phyloP scores from a whole-genome alignment of 257 asterid species.

The Ballota nigra region DNA sequence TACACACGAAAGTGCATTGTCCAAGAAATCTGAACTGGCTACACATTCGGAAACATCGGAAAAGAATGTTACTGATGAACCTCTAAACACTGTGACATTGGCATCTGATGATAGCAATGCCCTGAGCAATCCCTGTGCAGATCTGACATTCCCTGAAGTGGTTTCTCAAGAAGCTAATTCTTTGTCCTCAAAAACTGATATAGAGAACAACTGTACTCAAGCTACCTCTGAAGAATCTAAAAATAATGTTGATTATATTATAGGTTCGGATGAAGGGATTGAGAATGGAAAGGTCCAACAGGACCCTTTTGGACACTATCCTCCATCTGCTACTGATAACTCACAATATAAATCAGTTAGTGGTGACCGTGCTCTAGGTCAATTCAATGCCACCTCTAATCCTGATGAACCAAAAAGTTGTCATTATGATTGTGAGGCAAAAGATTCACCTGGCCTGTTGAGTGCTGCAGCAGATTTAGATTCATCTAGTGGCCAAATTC shows the following conservation, averaged over 20 bases:
- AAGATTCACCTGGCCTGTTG: constrained; percentile 34
- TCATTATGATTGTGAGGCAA: constrained; percentile 33
- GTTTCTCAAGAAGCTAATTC: constrained; percentile 31
- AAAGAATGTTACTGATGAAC: constrained; percentile 23
- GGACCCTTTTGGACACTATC: constrained; percentile 30
- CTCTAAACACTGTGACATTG: constrained; percentile 28
- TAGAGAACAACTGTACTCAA: constrained; percentile 22
- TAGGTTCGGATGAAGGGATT: constrained; percentile 26
- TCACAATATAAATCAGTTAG: constrained; percentile 24
- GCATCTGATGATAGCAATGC: constrained; percentile 19
- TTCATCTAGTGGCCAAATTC: constrained; percentile 37
- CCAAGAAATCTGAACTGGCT: constrained; percentile 32
- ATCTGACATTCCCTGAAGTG: constrained; percentile 33
- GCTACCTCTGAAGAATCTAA: constrained; percentile 34
- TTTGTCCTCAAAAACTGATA: constrained; percentile 36
- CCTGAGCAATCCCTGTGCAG: constrained; percentile 21
- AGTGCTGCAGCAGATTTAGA: constrained; percentile 37
- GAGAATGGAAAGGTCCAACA: constrained; percentile 29
- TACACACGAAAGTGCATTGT: constrained; percentile 31
- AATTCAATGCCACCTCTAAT: constrained; percentile 35
- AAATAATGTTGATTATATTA: constrained; percentile 14
- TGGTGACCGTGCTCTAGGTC: constrained; percentile 28
- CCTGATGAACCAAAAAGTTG: constrained; percentile 26
- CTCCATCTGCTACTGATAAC: constrained; percentile 33
- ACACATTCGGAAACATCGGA: constrained; percentile 30